Evolutionary conservation across 805 yeast genomes (phyloP), one percentile per base, ranked within the genome.

Genomic region (Ogataea sp.): DNA sequence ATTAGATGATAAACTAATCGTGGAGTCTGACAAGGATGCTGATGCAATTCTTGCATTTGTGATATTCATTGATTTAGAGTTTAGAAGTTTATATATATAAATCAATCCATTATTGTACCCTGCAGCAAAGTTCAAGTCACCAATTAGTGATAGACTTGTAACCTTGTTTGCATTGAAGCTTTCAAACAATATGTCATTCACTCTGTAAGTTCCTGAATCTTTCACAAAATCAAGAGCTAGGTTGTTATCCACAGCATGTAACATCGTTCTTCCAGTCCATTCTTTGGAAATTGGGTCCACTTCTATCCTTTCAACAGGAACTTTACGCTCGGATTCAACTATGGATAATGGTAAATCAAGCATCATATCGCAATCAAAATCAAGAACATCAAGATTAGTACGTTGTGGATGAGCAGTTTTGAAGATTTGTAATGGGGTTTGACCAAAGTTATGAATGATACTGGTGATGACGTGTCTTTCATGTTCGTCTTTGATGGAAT

Each of bases 371-470:
- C 55, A 37, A 20, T 65, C 65, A 26, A 65, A 50, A 28, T 53
- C 52, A 2, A 79, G 60, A 21, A 57, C 40, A 18, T 62, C 58
- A n/a, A 62, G 46, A 0, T 60, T 58, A 2, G 65, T 73, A 5
- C n/a, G 16, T 39, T 70, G 65, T 20, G 52, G 45, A 56, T 87
- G 96, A 0, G 88, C 81, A 38, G 70, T 71, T 15, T 62, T 64
- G 49, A 88, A 85, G 10, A 88, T 62, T 48, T 82, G 84, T 36
- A 72, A 53, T 1, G 96, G 96, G 0, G 95, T 87, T 54, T 87
- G 96, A 0, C 96, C 96, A 67, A 87, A 87, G 58, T 87, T 87
- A 54, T 88, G 93, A 38, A 87, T 87, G 49, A 83, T 83, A 2
- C 95, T 89, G 18, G 86, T 82, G 3, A 83, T 70, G 1, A 95